Conservation (phyloP, 805 yeast genomes). For the Candida caryicola region DNA sequence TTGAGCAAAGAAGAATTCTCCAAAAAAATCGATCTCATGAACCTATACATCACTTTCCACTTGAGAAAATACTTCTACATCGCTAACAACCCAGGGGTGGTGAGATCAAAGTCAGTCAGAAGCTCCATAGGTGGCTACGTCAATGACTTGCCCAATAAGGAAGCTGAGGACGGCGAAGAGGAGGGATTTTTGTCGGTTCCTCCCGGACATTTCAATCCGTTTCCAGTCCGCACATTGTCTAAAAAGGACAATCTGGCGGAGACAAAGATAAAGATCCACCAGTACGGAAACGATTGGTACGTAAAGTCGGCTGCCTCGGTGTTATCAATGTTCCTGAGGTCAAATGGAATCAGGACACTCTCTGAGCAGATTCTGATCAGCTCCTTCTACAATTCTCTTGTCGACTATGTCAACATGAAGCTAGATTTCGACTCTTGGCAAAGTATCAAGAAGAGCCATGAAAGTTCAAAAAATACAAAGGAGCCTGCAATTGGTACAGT, state of each 20-base stretch:
- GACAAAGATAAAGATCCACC: conserved; percentile 46
- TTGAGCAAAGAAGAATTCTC: conserved; percentile 43
- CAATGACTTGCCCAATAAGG: neutral
- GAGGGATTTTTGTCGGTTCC: conserved; percentile 5
- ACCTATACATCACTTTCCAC: conserved; percentile 76
- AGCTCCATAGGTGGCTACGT: neutral
- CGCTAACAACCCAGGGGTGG: conserved; percentile 26
- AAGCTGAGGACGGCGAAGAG: conserved; percentile 5
- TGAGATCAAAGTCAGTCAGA: conserved; percentile 7
- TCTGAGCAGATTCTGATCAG: conserved; percentile 29
- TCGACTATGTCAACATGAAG: conserved; percentile 73
- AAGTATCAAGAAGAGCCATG: conserved; percentile 31
- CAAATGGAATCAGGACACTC: conserved; percentile 40
- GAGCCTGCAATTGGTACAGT: conserved; percentile 31
- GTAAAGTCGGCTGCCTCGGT: conserved; percentile 62
- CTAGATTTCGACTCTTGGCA: conserved; percentile 89
- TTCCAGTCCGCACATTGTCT: neutral
- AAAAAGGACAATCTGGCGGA: conserved; percentile 1
- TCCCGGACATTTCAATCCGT: neutral
- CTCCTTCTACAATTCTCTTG: conserved; percentile 72
- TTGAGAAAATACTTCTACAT: conserved; percentile 51
- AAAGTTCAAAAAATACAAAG: conserved; percentile 6
- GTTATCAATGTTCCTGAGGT: conserved; percentile 52
- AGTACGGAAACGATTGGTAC: conserved; percentile 83
- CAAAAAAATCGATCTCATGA: conserved; percentile 61